phyloP scores from a whole-genome alignment of 2,329 filamentous ascomycete genomes.

The Phaeophleospora eucalypticola region DNA sequence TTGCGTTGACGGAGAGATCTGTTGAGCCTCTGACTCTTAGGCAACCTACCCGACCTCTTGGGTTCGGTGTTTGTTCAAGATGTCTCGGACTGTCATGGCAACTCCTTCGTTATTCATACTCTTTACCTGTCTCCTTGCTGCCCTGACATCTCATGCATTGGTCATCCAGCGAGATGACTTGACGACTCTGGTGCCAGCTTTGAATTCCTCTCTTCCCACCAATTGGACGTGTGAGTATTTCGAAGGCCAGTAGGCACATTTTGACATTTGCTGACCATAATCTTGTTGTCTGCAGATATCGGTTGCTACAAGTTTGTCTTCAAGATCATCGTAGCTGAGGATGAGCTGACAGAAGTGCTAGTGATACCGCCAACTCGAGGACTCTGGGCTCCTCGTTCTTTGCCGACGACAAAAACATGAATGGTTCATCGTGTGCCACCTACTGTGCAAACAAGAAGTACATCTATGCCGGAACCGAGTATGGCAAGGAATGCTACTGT shows the following conservation, averaged over 20 bases:
- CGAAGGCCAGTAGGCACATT: neutral
- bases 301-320: conserved; percentile 22
- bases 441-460: conserved; percentile 20
- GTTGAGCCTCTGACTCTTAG: neutral
- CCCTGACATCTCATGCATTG: conserved; percentile 1
- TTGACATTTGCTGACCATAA: neutral
- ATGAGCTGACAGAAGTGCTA: neutral
- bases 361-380: conserved; percentile 17
- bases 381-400: conserved; percentile 13
- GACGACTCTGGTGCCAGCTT: conserved; percentile 9
- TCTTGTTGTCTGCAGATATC: conserved; percentile 8
- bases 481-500: conserved; percentile 18
- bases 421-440: conserved; percentile 18
- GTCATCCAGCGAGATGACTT: conserved; percentile 6
- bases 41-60: neutral
- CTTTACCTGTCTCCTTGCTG: neutral
- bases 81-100: neutral
- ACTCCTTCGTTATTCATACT: neutral
- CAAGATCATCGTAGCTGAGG: neutral
- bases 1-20: neutral
- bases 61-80: too few relatives aligned
- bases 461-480: conserved; percentile 26
- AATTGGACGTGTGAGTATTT: conserved; percentile 16
- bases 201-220: conserved; percentile 16
- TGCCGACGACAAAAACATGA: conserved; percentile 18